phyloP scores from a whole-genome alignment of 106 monocot species.

The Apostasia ramifera region DNA sequence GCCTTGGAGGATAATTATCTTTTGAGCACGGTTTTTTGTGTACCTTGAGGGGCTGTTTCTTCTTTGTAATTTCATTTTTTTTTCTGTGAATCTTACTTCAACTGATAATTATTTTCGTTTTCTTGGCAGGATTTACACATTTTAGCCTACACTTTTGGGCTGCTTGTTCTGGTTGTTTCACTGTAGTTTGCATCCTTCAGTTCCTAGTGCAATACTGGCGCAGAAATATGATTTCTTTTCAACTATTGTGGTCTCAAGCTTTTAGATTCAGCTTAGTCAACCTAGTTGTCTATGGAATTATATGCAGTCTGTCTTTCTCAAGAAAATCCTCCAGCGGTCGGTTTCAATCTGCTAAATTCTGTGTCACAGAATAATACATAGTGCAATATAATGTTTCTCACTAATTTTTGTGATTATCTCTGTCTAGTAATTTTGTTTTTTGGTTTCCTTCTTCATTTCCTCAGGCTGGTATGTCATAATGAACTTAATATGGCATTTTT shows the following conservation, averaged over 20 bases:
- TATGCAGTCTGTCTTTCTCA: constrained; percentile 29
- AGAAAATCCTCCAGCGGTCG: constrained; percentile 38
- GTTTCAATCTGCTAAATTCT: constrained; percentile 8
- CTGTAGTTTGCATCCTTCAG: constrained; percentile 50
- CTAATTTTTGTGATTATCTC: too few species aligned
- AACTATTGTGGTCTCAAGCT: constrained; percentile 11
- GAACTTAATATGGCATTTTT: constrained; percentile 42
- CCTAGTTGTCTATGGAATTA: constrained; percentile 21
- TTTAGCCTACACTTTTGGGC: constrained; percentile 72
- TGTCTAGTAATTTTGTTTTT: not conserved
- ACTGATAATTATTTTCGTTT: constrained; percentile 11
- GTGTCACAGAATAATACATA: not conserved
- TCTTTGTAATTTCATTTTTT: too few species aligned
- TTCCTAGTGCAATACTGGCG: constrained; percentile 19
- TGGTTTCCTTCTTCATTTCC: not conserved
- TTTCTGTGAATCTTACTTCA: not conserved
- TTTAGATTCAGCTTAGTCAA: constrained; percentile 20
- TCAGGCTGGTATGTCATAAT: constrained; percentile 31
- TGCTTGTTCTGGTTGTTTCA: constrained; percentile 54
- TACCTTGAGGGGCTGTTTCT: too few species aligned
- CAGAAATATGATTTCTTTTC: constrained; percentile 18
- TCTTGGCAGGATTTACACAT: constrained; percentile 41
- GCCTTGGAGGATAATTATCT: too few species aligned
- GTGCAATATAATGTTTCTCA: too few species aligned
- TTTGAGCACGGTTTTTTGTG: too few species aligned